Conservation (phyloP, 2,329 filamentous ascomycete genomes). For the Nigrograna mackinnonii region DNA sequence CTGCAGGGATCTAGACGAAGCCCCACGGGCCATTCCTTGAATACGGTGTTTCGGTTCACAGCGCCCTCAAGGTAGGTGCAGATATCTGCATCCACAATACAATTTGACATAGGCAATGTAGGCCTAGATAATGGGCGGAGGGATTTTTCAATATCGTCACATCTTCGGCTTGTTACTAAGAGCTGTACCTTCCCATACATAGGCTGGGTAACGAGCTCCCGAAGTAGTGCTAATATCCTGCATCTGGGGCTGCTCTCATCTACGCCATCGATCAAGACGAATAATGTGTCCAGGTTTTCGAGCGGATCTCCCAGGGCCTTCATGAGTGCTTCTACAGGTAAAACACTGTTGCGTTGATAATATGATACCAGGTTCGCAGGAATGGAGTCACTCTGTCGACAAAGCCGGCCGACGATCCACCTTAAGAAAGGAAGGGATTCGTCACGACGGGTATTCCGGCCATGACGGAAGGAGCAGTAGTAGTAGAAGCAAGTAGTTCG, state of each 20-base stretch:
- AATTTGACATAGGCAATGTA: not conserved
- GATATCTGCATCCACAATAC: not conserved
- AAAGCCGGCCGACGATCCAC: constrained; percentile 10
- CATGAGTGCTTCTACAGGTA: not conserved
- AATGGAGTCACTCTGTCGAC: not conserved
- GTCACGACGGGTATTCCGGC: too few relatives aligned
- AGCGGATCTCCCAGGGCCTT: not conserved
- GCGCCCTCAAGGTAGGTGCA: not conserved
- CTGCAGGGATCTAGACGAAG: not conserved
- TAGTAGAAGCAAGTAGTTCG: constrained; percentile 5
- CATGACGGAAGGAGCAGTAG: constrained; percentile 9
- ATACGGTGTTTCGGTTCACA: not conserved
- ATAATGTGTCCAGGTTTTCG: not conserved
- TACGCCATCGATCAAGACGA: not conserved
- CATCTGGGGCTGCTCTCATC: not conserved
- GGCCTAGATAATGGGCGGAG: not conserved
- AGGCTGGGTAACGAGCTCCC: not conserved
- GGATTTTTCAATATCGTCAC: not conserved
- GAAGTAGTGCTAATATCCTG: not conserved
- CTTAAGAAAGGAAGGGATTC: constrained; percentile 3
- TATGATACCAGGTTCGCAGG: not conserved
- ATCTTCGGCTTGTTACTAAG: not conserved
- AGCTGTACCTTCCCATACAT: not conserved
- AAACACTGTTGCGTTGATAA: not conserved
- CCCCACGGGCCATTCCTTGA: not conserved